Base-by-base conservation (phyloP, 169 alveolate genomes). In the Cryptosporidium andersoni region DNA sequence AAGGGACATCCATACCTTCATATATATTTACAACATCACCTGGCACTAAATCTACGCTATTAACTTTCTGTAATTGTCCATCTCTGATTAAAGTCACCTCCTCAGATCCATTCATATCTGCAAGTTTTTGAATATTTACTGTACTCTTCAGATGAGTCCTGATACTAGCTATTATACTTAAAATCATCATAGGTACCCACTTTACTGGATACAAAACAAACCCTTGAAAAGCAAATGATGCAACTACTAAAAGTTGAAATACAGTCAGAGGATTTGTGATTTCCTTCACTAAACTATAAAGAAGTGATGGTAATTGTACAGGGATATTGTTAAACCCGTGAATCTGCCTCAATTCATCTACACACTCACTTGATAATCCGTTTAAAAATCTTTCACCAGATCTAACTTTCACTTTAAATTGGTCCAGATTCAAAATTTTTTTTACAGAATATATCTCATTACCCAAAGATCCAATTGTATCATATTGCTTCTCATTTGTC, bases 1-100 rank as follows among this genome's bases (percentile, higher is more conserved):
- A 94, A 8, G 97, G 96, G 89, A 93, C 89, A 4, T 64, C 25
- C 37, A 89, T 82, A 43, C 88, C 91, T 42, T 90, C 95, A 49
- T 90, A 91, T 40, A 94, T 67, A 60, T 90, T 88, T 14, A 92
- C 66, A 25, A 91, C 80, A 66, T 94, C 97, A 5, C 97, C 97
- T 47, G 97, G 97, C 5, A 92, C 95, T 25, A 94, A 88, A 39
- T 90, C 92, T 42, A 80, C 37, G 66, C 90, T 67, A 6, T 40
- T 25, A 16, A 89, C 14, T 45, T 36, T 36, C 14, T 68, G 62
- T 16, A 47, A n/a, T 37, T 48, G 39, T 4, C 81, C 88, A 62
- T 81, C 65, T 39, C 82, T 64, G 34, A 65, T 80, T 36, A 51
- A 55, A 48, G 66, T 85, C 4, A 80, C 62, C 8, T 66, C 65